phyloP scores from a whole-genome alignment of 768 basidiomycete genomes.

The Favolaschia claudopus region DNA sequence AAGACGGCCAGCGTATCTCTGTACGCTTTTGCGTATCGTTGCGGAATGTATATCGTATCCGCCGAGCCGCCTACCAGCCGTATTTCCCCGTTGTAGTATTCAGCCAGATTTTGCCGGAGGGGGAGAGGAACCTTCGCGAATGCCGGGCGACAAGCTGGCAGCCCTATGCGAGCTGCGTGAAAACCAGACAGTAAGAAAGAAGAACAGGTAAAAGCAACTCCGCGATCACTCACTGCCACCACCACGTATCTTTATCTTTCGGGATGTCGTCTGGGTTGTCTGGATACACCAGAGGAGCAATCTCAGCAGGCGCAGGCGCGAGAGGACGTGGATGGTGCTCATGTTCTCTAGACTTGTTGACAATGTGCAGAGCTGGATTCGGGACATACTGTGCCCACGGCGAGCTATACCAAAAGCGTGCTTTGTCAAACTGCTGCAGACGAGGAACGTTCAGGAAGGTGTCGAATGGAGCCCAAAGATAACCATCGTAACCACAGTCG shows the following conservation, averaged over 20 bases:
- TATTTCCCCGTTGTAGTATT: background rate
- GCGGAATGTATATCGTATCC: constrained; percentile 6
- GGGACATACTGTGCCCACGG: constrained; percentile 2
- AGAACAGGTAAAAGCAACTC: no score
- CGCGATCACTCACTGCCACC: constrained; percentile 2
- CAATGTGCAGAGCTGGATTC: background rate
- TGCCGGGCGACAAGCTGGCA: background rate
- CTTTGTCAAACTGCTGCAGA: constrained; percentile 2
- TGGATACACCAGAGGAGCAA: background rate
- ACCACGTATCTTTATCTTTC: background rate
- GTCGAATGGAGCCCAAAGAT: constrained; percentile 10
- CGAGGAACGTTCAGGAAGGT: constrained; percentile 9
- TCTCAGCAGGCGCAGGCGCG: background rate
- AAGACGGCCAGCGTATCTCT: constrained; percentile 4
- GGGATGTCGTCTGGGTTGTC: background rate
- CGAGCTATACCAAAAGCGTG: constrained; percentile 2
- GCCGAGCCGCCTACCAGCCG: constrained; percentile 3
- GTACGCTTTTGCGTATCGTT: background rate
- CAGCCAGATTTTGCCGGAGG: background rate
- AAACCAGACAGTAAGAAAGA: background rate
- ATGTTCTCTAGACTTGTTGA: no score
- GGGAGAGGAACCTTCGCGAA: background rate
- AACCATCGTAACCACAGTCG: constrained; percentile 4
- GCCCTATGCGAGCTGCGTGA: background rate
- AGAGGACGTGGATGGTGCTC: no score